Evolutionary conservation across 2,329 filamentous ascomycete genomes (phyloP), one percentile per base, ranked within the genome.

Genomic region (Cladorrhinum sp.): DNA sequence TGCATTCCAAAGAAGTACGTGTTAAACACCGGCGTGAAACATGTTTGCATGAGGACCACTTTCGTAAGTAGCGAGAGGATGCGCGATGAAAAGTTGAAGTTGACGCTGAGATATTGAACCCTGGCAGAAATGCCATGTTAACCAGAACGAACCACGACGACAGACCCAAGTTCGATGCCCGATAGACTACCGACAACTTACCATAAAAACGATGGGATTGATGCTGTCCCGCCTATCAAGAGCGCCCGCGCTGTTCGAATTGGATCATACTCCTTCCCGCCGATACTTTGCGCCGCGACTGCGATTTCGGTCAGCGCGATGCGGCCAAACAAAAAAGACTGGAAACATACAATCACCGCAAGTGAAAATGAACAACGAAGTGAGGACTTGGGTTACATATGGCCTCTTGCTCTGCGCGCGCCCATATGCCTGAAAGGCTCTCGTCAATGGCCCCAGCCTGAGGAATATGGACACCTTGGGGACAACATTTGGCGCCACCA

Each of bases 11-110:
- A 91, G 76, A 96, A 96, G 74, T 91, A 92, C 23, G 85, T 81
- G 74, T 90, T 93, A 78, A 96, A 96, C 9, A 90, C 69, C 1
- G 93, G 92, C 1, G 93, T 91, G 76, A 96, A 96, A 67, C 86
- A 76, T 12, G 83, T 73, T 76, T 97, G 93, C 75, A 92, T 95
- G 38, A 97, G 81, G 45, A 82, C 72, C 60, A 96, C 90, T 75
- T 96, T 96, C 59, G 86, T 85, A 27, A 80, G 79, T 29, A 97
- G 80, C 2, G 89, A 92, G 53, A 91, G 74, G 38, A 84, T 68
- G 67, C 87, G 88, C 27, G 90, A 93, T 7, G 85, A 67, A 75
- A 91, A 96, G 77, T 96, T 96, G 82, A 96, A 96, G 75, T 87
- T 83, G 61, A 85, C 81, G 48, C 89, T 88, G 13, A 97, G 83